These are phyloP conservation scores for Phytopythium ostracodes DNA, from an alignment of 352 stramenopile species.

Conservation along the genomic window DNA sequence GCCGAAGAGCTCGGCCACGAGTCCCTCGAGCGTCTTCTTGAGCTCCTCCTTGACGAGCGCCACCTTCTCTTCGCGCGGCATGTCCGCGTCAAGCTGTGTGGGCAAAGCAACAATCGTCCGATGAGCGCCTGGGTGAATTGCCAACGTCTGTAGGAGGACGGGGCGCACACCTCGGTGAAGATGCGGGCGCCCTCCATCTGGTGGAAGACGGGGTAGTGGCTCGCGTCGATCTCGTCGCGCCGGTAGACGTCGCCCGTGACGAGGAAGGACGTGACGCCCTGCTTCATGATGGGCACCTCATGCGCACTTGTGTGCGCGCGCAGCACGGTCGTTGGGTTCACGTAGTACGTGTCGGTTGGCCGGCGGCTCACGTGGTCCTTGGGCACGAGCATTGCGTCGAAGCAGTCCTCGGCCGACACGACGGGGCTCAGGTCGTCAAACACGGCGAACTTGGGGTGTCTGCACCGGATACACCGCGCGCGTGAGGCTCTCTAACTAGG, in stretches of 20 bases:
- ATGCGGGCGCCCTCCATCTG: conserved; percentile 98
- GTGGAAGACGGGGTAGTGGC: conserved; percentile 99
- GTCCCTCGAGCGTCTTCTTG: conserved; percentile 93
- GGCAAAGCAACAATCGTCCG: too few species aligned
- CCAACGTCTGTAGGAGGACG: too few species aligned
- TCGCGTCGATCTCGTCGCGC: conserved; percentile 98
- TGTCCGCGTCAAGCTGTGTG: conserved; percentile 43
- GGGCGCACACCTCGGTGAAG: too few species aligned
- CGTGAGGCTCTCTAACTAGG: background rate
- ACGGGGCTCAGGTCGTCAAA: conserved; percentile 87
- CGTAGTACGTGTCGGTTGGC: conserved; percentile 90
- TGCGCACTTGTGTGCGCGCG: conserved; percentile 92
- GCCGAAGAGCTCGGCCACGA: conserved; percentile 91
- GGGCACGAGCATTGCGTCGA: conserved; percentile 91
- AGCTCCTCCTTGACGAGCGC: conserved; percentile 91
- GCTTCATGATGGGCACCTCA: conserved; percentile 89
- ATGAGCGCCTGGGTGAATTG: too few species aligned
- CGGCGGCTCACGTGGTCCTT: conserved; percentile 87
- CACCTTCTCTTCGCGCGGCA: conserved; percentile 66
- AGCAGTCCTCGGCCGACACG: conserved; percentile 86
- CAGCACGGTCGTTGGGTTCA: conserved; percentile 76
- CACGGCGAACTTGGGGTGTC: conserved; percentile 70
- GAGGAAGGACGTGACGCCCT: conserved; percentile 89
- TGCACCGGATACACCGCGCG: conserved; percentile 9
- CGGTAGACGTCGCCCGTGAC: conserved; percentile 96